Percentiles rank a stretch among this genome's conserved stretches.
These are phyloP conservation scores for Leccinum fibrillosum DNA, from an alignment of 768 basidiomycete genomes.

Conservation along the genomic window DNA sequence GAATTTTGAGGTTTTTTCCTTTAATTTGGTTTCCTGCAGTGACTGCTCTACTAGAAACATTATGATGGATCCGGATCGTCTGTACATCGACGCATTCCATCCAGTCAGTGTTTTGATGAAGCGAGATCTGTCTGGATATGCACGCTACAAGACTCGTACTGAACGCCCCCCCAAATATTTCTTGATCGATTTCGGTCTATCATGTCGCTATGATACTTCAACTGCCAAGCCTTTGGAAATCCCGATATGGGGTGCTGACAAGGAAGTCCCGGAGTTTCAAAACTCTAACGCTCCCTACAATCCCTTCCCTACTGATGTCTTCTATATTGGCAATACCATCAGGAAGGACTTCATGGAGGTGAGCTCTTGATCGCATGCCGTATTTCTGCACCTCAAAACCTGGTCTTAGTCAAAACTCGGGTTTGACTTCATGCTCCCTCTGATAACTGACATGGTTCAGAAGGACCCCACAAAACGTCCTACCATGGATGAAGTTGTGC, in stretches of 20 bases:
- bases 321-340: background rate
- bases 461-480: conserved; percentile 36
- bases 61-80: background rate
- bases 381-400: background rate
- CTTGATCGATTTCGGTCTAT: background rate
- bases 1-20: no score
- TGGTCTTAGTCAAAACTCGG: background rate
- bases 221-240: background rate
- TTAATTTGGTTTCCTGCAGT: background rate
- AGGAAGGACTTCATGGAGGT: background rate
- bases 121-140: background rate
- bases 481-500: conserved; percentile 32
- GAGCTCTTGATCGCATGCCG: background rate
- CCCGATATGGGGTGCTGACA: background rate
- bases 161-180: background rate
- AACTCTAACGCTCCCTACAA: background rate
- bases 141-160: background rate
- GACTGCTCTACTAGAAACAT: background rate
- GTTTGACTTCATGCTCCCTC: conserved; percentile 32
- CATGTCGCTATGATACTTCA: background rate
- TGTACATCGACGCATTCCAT: background rate
- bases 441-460: conserved; percentile 38
- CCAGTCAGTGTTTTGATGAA: background rate
- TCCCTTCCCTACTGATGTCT: background rate
- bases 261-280: background rate